Conservation (phyloP, 345 rosid species). For the Toxicodendron radicans region DNA sequence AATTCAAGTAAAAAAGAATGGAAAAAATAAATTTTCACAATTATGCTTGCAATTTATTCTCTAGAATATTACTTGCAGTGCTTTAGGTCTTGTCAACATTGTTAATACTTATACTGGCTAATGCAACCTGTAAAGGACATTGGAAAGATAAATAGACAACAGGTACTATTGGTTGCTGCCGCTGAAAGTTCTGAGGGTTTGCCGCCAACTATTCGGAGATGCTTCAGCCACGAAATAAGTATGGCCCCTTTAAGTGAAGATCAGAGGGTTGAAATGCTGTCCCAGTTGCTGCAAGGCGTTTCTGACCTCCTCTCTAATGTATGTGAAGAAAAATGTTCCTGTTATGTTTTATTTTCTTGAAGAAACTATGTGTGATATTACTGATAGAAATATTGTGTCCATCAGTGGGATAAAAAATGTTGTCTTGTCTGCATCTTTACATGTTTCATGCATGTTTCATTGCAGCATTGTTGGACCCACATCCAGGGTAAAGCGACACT, state of each 20-base stretch:
- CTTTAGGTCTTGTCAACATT: conserved; percentile 15
- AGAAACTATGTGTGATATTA: neutral
- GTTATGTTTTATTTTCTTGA: conserved; percentile 8
- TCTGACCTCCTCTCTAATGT: conserved; percentile 65
- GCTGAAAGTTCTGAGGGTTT: conserved; percentile 87
- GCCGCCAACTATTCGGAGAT: conserved; percentile 80
- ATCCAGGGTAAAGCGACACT: neutral
- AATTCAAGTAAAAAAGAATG: neutral
- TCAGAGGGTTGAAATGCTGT: conserved; percentile 72
- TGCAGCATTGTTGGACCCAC: neutral
- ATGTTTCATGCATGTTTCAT: neutral
- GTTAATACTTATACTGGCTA: conserved; percentile 18
- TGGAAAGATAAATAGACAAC: conserved; percentile 41
- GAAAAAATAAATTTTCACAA: neutral
- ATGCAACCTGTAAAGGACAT: conserved; percentile 40
- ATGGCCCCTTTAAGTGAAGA: conserved; percentile 80
- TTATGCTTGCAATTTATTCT: conserved; percentile 5
- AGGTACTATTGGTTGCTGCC: conserved; percentile 79
- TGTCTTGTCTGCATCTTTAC: conserved; percentile 4
- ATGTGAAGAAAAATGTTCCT: conserved; percentile 29
- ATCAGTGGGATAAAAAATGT: conserved; percentile 3
- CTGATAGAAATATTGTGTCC: neutral
- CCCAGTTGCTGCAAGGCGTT: conserved; percentile 68
- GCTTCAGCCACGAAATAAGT: conserved; percentile 92
- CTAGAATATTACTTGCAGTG: neutral